phyloP scores from a whole-genome alignment of 208 protist species.

The Crithidia fasciculata region DNA sequence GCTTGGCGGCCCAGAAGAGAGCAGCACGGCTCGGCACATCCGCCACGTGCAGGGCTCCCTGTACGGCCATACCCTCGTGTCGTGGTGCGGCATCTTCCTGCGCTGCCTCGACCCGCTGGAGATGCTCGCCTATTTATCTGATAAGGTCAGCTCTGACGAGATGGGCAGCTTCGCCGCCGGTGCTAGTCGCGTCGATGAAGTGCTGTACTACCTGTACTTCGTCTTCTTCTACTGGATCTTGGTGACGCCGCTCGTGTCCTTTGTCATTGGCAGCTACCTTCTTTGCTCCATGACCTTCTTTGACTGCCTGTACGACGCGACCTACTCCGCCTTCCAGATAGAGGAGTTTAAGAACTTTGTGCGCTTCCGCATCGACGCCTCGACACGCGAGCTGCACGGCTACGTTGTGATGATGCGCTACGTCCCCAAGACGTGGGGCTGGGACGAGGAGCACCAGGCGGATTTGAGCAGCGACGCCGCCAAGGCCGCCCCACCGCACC shows the following conservation, averaged over 20 bases:
- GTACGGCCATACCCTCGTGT: conserved; percentile 39
- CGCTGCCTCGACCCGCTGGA: conserved; percentile 65
- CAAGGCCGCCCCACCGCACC: conserved; percentile 59
- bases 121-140: conserved; percentile 65
- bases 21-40: conserved; percentile 5
- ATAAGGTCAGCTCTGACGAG: conserved; percentile 48
- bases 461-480: conserved; percentile 33
- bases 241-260: conserved; percentile 78
- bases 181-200: conserved; percentile 51
- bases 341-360: conserved; percentile 88
- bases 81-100: conserved; percentile 38
- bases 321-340: conserved; percentile 89
- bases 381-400: conserved; percentile 60
- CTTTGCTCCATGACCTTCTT: conserved; percentile 71
- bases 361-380: conserved; percentile 63
- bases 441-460: conserved; percentile 46
- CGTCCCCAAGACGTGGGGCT: conserved; percentile 76
- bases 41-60: conserved; percentile 29
- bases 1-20: conserved; percentile 33
- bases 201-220: conserved; percentile 79
- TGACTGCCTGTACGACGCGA: conserved; percentile 76
- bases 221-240: conserved; percentile 83
- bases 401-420: conserved; percentile 65
- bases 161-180: conserved; percentile 52
- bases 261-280: conserved; percentile 80